phyloP scores from a whole-genome alignment of 352 stramenopile genomes.

The Phytophthora foliorum region DNA sequence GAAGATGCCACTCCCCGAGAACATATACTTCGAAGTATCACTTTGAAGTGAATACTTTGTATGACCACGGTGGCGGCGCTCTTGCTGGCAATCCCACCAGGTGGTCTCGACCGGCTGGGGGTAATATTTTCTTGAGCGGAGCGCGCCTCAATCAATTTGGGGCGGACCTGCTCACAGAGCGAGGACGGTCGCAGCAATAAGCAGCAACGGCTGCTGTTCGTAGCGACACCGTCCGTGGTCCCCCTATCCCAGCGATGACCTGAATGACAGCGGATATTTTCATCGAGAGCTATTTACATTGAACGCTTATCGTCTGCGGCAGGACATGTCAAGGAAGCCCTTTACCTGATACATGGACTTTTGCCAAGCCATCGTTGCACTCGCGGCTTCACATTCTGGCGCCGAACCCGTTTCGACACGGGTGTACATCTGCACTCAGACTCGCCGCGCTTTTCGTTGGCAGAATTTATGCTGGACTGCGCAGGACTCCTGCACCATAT shows the following conservation, averaged over 20 bases:
- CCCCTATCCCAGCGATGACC: conserved; percentile 31
- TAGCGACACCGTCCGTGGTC: background rate
- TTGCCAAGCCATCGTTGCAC: conserved; percentile 3
- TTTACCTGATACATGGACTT: background rate
- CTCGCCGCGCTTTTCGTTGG: background rate
- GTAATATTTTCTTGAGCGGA: conserved; percentile 18
- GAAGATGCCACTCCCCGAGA: no score
- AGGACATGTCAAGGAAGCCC: background rate
- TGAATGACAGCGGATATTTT: conserved; percentile 28
- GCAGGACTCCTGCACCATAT: conserved; percentile 8
- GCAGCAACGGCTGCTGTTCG: conserved; percentile 18
- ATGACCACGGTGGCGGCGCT: background rate
- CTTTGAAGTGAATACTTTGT: background rate
- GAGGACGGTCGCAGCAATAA: conserved; percentile 26
- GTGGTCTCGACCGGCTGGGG: conserved; percentile 4
- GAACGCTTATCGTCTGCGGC: background rate
- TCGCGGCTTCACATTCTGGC: background rate
- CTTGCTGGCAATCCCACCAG: background rate
- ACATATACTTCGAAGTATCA: no score
- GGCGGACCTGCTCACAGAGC: conserved; percentile 12
- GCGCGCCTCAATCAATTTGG: background rate
- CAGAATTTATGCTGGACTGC: background rate
- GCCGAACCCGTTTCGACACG: conserved; percentile 16
- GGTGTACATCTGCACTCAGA: background rate
- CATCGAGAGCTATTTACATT: conserved; percentile 5